Conservation (phyloP, 2,329 filamentous ascomycete species). For the Colletotrichum sidae region DNA sequence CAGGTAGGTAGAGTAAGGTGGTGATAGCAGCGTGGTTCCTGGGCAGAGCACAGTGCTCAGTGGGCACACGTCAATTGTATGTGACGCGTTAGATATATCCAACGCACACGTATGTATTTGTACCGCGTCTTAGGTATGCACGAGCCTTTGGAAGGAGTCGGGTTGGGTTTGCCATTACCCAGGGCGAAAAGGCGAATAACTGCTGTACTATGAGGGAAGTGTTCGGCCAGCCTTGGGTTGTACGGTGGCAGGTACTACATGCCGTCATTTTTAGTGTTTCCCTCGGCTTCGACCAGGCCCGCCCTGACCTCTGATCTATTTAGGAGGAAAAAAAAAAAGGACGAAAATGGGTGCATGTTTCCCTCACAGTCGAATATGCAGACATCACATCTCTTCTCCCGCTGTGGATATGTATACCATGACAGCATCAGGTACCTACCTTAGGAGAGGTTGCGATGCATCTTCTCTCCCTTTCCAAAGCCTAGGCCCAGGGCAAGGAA, state of each 20-base stretch:
- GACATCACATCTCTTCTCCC: neutral
- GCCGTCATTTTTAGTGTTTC: conserved; percentile 4
- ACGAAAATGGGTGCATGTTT: neutral
- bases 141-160: neutral
- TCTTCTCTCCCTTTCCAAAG: too few relatives aligned
- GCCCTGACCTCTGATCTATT: neutral
- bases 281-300: conserved; percentile 6
- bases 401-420: too few relatives aligned
- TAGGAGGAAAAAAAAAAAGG: neutral
- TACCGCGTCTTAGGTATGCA: neutral
- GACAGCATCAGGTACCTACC: too few relatives aligned
- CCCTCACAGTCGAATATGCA: neutral
- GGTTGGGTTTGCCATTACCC: too few relatives aligned
- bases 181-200: too few relatives aligned
- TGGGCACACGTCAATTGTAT: neutral
- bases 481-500: neutral
- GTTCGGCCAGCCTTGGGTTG: too few relatives aligned
- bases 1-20: conserved; percentile 17
- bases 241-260: neutral
- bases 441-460: too few relatives aligned
- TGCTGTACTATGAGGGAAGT: too few relatives aligned
- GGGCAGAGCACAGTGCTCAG: neutral
- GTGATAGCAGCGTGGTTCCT: conserved; percentile 4
- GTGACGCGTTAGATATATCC: neutral
- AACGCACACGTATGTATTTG: neutral